Base-by-base conservation (phyloP, 176 grass and related monocot genomes). In the Hordeum marinum region DNA sequence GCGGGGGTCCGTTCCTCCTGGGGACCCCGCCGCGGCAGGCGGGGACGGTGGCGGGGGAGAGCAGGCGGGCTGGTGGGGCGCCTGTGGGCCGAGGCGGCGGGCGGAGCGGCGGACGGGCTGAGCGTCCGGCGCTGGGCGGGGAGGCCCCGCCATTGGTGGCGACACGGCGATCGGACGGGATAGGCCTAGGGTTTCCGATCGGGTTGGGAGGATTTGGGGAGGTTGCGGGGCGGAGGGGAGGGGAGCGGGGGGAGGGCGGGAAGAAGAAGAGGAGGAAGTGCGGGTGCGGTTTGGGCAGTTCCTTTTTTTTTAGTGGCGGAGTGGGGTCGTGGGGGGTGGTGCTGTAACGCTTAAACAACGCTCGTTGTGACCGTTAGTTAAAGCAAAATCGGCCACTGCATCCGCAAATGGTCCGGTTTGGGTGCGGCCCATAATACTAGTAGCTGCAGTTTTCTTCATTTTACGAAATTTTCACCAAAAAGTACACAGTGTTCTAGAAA, bases 191-290 rank as follows among this genome's bases (percentile, higher is more conserved):
- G 41, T 50, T 82, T 57, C 57, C 11, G 29, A 55, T 13, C 27
- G 63, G 21, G 45, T 9, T 46, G 40, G 40, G 8, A 12, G 32
- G 32, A 23, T 77, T 69, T 63, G 11, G 27, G 27, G 42, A 12
- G 41, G 67, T 12, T 74, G 21, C 17, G n/a, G 29, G 27, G 57
- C 11, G 35, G 66, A 20, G 42, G 23, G 68, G 41, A 46, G 40
- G 0, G 34, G 17, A 15, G 50, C 11, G 59, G 21, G 63, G 7
- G 26, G 46, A 58, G 48, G 83, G 88, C 83, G 88, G 83, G 88
- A 90, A 90, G 83, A 57, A 78, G 64, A 57, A 45, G 52, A 41
- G 15, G 42, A 3, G 10, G 41, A 41, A 69, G n/a, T 17, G 21
- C 31, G 46, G 32, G 11, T 29, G 42, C 71, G 71, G 71, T 74